Base-by-base conservation (phyloP, 1,139 yeast genomes). In the Diutina pseudorugosa region DNA sequence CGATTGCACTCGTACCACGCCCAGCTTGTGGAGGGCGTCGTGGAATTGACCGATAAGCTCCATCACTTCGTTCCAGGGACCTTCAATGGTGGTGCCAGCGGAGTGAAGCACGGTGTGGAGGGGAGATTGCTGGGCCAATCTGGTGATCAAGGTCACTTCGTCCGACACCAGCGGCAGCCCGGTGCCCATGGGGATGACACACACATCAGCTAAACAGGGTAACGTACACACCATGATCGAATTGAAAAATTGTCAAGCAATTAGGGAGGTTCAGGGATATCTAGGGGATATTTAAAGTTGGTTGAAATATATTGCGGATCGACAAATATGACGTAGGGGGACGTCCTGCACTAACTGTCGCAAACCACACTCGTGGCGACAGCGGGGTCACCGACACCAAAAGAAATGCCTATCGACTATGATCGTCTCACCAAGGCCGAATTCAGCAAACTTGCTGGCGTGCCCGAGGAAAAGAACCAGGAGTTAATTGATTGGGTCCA, bases 51-150 rank as follows among this genome's bases (percentile, higher is more conserved):
- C 96, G 60, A 89, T 84, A 53, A 86, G 69, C 33, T 73, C 79
- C 80, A 83, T 85, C 2, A 89, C 96, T 53, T 85, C 87, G 61
- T 82, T 80, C 96, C 96, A 89, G n/a, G 90, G 90, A 0, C 96
- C 96, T 60, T 85, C 86, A 61, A 88, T 84, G 4, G 96, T 87
- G 9, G 96, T 88, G 5, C 96, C 96, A 1, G 96, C 96, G 58
- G 93, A 83, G 66, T 89, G 96, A 57, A 89, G 70, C 0, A 87
- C 81, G 55, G 85, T 81, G 52, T 80, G 75, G 53, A 89, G 71
- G 5, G 77, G 81, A 19, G 86, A 79, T 14, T 73, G 73, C 54
- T 82, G 73, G 27, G 89, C 81, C 52, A 80, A 66, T 49, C 76
- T 70, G 55, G 89, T 90, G 45, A 85, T 80, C 51, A 76, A 72